Evolutionary conservation across 2,329 filamentous ascomycete species (phyloP), one percentile per base, ranked within the genome.

Genomic region (Mycosphaerelloides madeirae): DNA sequence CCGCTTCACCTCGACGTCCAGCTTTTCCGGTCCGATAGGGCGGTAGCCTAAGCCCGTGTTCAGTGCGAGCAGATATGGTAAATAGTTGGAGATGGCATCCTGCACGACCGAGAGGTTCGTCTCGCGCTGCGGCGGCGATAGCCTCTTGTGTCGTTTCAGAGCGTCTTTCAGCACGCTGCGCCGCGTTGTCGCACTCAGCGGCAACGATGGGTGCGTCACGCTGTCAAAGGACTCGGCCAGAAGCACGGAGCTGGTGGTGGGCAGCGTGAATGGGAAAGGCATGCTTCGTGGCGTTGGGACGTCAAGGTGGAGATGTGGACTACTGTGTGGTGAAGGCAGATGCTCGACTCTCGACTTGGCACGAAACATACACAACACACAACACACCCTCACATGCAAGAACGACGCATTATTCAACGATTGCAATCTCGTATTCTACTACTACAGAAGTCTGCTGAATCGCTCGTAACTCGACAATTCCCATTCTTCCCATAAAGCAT

Each of bases 181-280:
- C 61, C 87, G 81, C 7, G 87, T 91, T 54, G 89, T 90, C 16
- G 88, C 84, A 43, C 80, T 79, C 57, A 91, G 79, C 18, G 89
- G 87, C 32, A 98, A 76, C 0, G 91, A 95, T 3, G 93, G 91
- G 67, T 97, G 91, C 2, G 87, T 88, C 53, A 83, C 79, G 60
- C 85, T 91, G 57, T 71, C 78, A 67, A 95, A 84, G 66, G 76
- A 85, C 29, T 83, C 75, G 16, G 86, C 84, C 63, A 95, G 91
- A 41, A 86, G 83, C 62, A 95, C 84, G 42, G 84, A 80, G 28
- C 89, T 95, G 4, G 91, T 96, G 1, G 91, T 97, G 2, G 93
- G 90, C 25, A 97, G 80, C 9, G 79, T 71, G 61, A 95, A 96
- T 11, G 86, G 85, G 63, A 87, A 97, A 25, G 91, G 90, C 93